These are phyloP conservation scores for Lithospermum erythrorhizon DNA, from an alignment of 257 asterid species.

Conservation along the genomic window DNA sequence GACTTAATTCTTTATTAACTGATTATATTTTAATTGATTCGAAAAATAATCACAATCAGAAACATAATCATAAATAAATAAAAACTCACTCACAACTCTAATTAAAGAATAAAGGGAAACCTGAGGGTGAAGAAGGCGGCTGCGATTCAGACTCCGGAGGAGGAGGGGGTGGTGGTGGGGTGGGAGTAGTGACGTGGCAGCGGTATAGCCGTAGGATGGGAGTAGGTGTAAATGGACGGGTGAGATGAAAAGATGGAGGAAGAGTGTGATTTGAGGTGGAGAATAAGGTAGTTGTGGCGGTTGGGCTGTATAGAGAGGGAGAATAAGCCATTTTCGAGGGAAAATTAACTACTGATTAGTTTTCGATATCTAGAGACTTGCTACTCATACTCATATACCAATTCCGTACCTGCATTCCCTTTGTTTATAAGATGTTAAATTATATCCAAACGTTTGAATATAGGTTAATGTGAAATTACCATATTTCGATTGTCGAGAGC, in stretches of 20 bases:
- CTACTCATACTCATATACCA: no score
- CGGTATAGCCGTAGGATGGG: constrained; percentile 23
- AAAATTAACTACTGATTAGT: no score
- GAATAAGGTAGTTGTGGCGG: constrained; percentile 7
- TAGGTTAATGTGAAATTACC: no score
- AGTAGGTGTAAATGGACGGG: constrained; percentile 21
- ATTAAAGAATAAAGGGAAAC: constrained; percentile 21
- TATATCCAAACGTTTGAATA: no score
- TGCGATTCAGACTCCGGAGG: constrained; percentile 52
- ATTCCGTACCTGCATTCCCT: no score
- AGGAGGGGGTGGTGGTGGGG: constrained; percentile 19
- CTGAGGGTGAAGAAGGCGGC: constrained; percentile 26
- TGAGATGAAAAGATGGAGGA: constrained; percentile 18
- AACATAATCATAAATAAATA: background rate
- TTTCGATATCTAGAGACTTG: no score
- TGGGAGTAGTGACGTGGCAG: constrained; percentile 41
- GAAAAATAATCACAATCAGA: no score
- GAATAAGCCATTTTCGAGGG: constrained; percentile 16
- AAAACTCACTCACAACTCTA: no score
- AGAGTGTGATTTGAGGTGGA: background rate
- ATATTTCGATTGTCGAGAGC: no score
- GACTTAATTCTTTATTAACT: no score
- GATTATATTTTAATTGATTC: no score
- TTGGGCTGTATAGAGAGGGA: constrained; percentile 12
- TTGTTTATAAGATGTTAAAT: no score